Base-by-base conservation (phyloP, 2,329 filamentous ascomycete genomes). In the Verticillium nubilum region DNA sequence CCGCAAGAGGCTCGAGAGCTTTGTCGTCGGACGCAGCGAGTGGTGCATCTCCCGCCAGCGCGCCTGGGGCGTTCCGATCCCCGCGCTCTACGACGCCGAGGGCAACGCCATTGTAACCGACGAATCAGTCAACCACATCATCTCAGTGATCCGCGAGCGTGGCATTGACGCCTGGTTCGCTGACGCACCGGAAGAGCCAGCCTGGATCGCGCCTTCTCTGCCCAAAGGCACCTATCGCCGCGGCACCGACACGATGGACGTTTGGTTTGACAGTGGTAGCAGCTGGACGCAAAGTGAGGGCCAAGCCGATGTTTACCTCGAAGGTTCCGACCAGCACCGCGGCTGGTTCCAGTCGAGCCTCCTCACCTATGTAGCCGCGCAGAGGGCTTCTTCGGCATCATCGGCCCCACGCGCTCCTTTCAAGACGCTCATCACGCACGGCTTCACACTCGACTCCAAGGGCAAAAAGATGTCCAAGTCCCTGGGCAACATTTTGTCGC, bases 391-490 rank as follows among this genome's bases (percentile, higher is more conserved):
- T n/a, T 15, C 52, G 5, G 25, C 52, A 13, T 17, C 52, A 2
- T 53, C 52, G 7, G 56, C 58, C 33, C 59, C 76, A 42, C 65
- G 61, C 65, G 66, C 94, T 0, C 95, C 95, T 0, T 99, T 96
- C 78, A 90, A 87, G 69, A 90, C 86, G 3, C 80, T 99, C n/a
- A 88, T 97, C 62, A 99, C 95, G 0, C 95, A 99, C 70, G 95
- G 95, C 1, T 99, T 99, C 71, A 93, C 92, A 0, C 84, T 99
- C 2, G 95, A 99, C 67, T 83, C 89, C 56, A 78, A 90, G 35
- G 93, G 93, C n/a, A 92, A 91, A 70, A 99, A 99, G 74, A 99
- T 99, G 95, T 97, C 93, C 71, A 99, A 99, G 74, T 97, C 92
- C 0, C 77, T 97, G 1, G 95, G 95, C 17, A 99, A 99, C 69